Evolutionary conservation across 768 basidiomycete species (phyloP), one percentile per base, ranked within the genome.

Genomic region (Trametopsis cervina): DNA sequence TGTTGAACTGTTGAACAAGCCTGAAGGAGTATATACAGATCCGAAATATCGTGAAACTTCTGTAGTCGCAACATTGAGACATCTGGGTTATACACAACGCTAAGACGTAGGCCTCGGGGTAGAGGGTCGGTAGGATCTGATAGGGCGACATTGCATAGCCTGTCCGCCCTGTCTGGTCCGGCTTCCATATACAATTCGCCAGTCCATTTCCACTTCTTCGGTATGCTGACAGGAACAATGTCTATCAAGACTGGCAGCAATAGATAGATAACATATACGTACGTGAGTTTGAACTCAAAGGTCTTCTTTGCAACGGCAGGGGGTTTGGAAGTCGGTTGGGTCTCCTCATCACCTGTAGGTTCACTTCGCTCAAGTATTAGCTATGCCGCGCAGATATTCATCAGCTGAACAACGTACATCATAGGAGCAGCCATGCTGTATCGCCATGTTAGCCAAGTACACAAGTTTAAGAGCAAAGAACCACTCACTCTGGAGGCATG

Each of bases 151-250:
- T 74, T 66, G 63, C 82, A 82, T 0, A 81, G 54, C 5, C 63
- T 63, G 46, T 78, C 70, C 22, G 68, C 60, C 20, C 63, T 62
- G 18, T 64, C 66, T 4, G 63, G 59, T 17, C 61, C 60, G 2
- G 63, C 62, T 21, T 66, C 67, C 18, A 76, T 67, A 46, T 71
- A 69, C 23, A 85, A 65, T 18, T 75, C 65, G 20, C 83, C 84
- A 29, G 69, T 65, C 85, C 85, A 86, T 53, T 70, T 78, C 77
- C 77, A 87, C 45, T 75, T 75, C 58, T 78, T 79, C 18, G 68
- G 68, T 35, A 79, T 76, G 53, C 82, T 84, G 47, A 1, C 36
- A 43, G 33, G 20, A 25, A 35, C 2, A 33, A 22, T 23, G 24
- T 22, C 20, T 23, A 22, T 43, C 2, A 15, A 22, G 27, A 11